phyloP scores from a whole-genome alignment of 495 filamentous ascomycete genomes.

The Trichoderma reesei region DNA sequence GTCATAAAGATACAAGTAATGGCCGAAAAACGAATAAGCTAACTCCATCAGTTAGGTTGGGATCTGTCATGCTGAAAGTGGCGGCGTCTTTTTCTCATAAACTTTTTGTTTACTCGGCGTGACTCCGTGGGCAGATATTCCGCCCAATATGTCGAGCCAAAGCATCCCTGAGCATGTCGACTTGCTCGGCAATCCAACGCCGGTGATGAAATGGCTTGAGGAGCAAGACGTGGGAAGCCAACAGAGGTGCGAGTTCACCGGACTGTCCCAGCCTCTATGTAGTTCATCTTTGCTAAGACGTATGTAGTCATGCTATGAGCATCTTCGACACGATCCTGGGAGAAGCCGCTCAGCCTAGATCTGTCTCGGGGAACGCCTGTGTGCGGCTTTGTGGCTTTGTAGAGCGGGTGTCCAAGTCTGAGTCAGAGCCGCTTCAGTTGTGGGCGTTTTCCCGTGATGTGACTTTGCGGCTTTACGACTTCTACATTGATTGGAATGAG shows the following conservation, averaged over 20 bases:
- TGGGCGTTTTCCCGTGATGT: constrained; percentile 41
- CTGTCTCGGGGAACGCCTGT: constrained; percentile 35
- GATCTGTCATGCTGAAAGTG: not conserved
- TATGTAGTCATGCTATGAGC: constrained; percentile 16
- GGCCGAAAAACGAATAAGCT: not conserved
- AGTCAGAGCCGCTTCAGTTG: constrained; percentile 24
- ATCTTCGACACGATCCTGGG: constrained; percentile 31
- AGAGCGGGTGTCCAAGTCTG: constrained; percentile 42
- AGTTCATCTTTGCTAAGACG: not conserved
- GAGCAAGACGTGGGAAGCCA: not conserved
- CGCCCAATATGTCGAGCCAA: not conserved
- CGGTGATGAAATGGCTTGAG: constrained; percentile 6
- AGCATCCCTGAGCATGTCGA: constrained; percentile 4
- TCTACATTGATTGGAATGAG: constrained; percentile 66
- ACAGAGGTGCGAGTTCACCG: constrained; percentile 5
- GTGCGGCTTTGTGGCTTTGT: constrained; percentile 45
- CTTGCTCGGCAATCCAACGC: not conserved
- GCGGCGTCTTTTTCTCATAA: not conserved
- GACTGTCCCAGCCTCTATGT: not conserved
- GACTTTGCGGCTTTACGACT: constrained; percentile 53
- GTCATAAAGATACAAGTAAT: not conserved
- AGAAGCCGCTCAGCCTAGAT: constrained; percentile 35
- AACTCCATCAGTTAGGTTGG: not conserved
- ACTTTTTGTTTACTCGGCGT: not conserved
- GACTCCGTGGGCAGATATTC: not conserved